Base-by-base conservation (phyloP, 2,329 filamentous ascomycete genomes). In the Claviceps paspali region DNA sequence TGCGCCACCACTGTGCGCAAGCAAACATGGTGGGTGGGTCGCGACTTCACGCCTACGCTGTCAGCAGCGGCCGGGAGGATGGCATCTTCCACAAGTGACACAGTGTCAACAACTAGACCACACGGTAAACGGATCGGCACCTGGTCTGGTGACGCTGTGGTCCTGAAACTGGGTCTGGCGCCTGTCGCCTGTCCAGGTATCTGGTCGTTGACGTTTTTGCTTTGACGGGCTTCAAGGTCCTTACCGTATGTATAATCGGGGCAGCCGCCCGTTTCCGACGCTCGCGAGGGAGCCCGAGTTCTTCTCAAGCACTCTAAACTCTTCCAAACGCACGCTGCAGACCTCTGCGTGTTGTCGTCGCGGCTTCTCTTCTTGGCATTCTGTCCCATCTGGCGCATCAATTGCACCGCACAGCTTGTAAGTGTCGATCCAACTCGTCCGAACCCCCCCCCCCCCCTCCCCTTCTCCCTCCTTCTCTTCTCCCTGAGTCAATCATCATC, bases 41-140 rank as follows among this genome's bases (percentile, higher is more conserved):
- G n/a, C n/a, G n/a, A n/a, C n/a, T n/a, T n/a, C n/a, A n/a, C n/a
- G n/a, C n/a, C n/a, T n/a, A n/a, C n/a, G n/a, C n/a, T n/a, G n/a
- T n/a, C n/a, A n/a, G n/a, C n/a, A n/a, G n/a, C n/a, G n/a, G n/a
- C n/a, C n/a, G n/a, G 28, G 35, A 38, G 36, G 35, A 19, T 12
- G 30, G 40, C 23, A 14, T 28, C 39, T 26, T 21, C 26, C 30
- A 29, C 24, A 28, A 19, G 11, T 12, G 4, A n/a, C 23, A 33
- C 19, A 38, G 30, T 34, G 38, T 15, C 9, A 8, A 6, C 8
- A 4, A 12, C 2, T 11, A 1, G 5, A 14, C 27, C 36, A 38
- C 34, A 44, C 43, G 28, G 43, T 43, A 33, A 24, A 38, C 33
- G 41, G 43, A 42, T 35, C 34, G 32, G 26, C 21, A 24, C 18